Base-by-base conservation (phyloP, 108 stramenopile species). In the Nannochloropsis gaditana region DNA sequence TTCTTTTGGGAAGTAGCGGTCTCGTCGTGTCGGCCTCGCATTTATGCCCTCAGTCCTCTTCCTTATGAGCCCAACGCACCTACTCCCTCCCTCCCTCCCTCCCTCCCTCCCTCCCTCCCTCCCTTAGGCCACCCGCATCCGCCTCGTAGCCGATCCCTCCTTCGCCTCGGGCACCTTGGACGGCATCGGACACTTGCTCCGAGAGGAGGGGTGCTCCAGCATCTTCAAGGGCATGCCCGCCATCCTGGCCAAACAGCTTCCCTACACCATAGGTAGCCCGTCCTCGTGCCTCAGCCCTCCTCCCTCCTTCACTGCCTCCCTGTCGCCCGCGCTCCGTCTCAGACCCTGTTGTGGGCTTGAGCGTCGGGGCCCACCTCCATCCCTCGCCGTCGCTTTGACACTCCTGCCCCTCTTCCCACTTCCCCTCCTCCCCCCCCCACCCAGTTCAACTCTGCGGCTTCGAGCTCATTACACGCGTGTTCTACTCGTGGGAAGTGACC, bases 201-300 rank as follows among this genome's bases (percentile, higher is more conserved):
- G 80, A 6, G 85, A 89, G 21, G 86, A 89, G 21, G 89, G 89
- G 3, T 5, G 86, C 31, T 92, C 92, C 10, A 85, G 91, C 44
- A 89, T 93, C 73, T 94, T 95, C 85, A 84, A 89, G 79, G 96
- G 96, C 44, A 82, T 96, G 45, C 90, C 91, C 83, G 97, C 97
- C 81, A 96, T 97, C 93, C 84, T 96, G 85, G 92, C 94, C 11
- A 97, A 97, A 85, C 97, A 97, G 92, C 92, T 96, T 44, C 97
- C 97, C 9, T 97, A 97, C 90, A 97, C 97, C 19, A 93, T 96
- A 6, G 59, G 59, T 73, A 8, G 2, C 19, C 59, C 2, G 59
- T n/a, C 59, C 59, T 73, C 59, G 2, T 3, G 0, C 59, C 59
- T n/a, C n/a, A n/a, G 15, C 59, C 59, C 6, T 8, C 59, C n/a